Evolutionary conservation across 768 basidiomycete species (phyloP).

Genomic region (Tubosaeta brunneosetosa): DNA sequence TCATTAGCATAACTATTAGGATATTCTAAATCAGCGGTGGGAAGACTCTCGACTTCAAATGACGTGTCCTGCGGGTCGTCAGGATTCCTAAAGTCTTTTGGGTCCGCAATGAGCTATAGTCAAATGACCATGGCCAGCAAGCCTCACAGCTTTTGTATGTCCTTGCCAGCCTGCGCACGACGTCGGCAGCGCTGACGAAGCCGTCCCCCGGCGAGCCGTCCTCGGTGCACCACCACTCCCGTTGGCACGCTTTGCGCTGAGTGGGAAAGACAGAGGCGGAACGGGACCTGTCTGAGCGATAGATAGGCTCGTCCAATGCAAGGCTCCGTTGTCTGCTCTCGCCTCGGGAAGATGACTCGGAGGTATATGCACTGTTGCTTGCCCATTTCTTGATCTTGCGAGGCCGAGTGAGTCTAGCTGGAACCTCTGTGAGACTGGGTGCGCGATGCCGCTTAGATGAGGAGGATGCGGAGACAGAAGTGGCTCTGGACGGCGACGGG

Average conservation of each 20-base stretch:
- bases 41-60: constrained; percentile 61
- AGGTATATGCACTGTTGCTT: constrained; percentile 17
- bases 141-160: constrained; percentile 66
- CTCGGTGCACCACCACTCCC: constrained; percentile 48
- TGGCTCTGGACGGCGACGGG: constrained; percentile 15
- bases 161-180: constrained; percentile 58
- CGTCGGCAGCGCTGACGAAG: constrained; percentile 60
- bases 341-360: constrained; percentile 40
- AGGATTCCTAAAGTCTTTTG: constrained; percentile 65
- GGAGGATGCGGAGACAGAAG: constrained; percentile 22
- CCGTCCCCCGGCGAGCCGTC: constrained; percentile 47
- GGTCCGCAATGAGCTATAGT: constrained; percentile 11
- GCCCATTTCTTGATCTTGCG: constrained; percentile 26
- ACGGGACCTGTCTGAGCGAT: constrained; percentile 53
- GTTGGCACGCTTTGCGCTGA: constrained; percentile 19
- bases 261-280: constrained; percentile 53
- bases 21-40: constrained; percentile 72
- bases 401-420: constrained; percentile 6
- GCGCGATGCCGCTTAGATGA: constrained; percentile 24
- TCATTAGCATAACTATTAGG: constrained; percentile 68
- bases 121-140: neutral
- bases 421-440: constrained; percentile 4
- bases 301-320: constrained; percentile 53
- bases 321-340: constrained; percentile 37
- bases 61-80: constrained; percentile 56